Evolutionary conservation across 805 yeast genomes (phyloP), one percentile per base, ranked within the genome.

Genomic region (Zygoascus biomembranicola): DNA sequence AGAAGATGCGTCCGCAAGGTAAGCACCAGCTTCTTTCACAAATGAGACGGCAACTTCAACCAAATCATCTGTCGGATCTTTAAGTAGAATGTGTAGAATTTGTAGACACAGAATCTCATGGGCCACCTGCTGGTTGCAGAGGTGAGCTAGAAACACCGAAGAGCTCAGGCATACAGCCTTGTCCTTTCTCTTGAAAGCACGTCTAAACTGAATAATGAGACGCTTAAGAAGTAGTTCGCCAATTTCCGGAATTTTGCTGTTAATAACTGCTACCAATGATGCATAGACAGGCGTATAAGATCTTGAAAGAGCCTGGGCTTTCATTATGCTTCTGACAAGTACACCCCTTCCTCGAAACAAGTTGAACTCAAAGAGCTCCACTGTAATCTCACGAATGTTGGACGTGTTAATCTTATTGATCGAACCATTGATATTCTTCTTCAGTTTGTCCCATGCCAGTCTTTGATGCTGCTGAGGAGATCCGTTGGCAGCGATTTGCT

Each of bases 211-310:
- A 2, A 81, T 60, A 1, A 85, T 70, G 28, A 84, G 66, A 55
- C 94, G 72, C 8, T 74, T 62, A 0, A 76, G 64, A 32, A 86
- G 57, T 4, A 84, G 64, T 53, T 77, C 77, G 1, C 95, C 96
- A 16, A 87, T 68, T 37, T 77, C 77, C 0, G 95, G 94, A 2
- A 87, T 65, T 58, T 84, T 79, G 5, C 85, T 76, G 66, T 86
- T 85, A 10, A 89, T 50, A 0, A 84, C 74, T 1, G 84, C 74
- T 0, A 78, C 74, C 37, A 89, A 61, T 0, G 85, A 70, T 0
- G 90, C 80, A 59, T 77, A 82, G 0, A 77, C 74, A 0, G 79
- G 67, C 0, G 85, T 74, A 55, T 66, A 70, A 0, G 70, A 58
- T 16, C 66, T 44, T 13, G 81, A 72, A 8, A 62, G 65, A 13